Base-by-base conservation (phyloP, 208 protist species). In the Tritrichomonas musculus region DNA sequence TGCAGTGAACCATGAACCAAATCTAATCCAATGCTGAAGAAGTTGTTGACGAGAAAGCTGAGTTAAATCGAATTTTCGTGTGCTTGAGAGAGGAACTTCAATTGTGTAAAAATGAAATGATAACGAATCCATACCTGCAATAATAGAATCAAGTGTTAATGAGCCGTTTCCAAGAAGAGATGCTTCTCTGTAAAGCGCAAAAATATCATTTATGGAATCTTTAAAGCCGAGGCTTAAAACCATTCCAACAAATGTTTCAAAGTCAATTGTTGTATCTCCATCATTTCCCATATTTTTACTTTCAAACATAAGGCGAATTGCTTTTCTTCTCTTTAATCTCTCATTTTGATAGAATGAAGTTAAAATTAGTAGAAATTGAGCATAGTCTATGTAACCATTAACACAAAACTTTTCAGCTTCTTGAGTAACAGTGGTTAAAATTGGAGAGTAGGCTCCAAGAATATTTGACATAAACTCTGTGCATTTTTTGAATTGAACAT, bases 61-160 rank as follows among this genome's bases (percentile, higher is more conserved):
- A 36, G 47, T 88, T 17, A 60, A 8, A 60, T 44, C 41, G 8
- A 47, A 33, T n/a, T 88, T 53, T 8, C 57, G 13, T 1, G 47
- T 20, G 0, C 53, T 17, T 13, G 17, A 33, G 4, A 88, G 11
- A 41, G 77, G 77, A 39, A 47, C 20, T 57, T 88, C 77, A 20
- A 88, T 88, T 22, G 77, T 53, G 22, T 88, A 88, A 33, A 88
- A 88, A 17, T 88, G 77, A 47, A 88, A 88, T 57, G 41, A 44
- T 27, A 88, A 33, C 25, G 9, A 36, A 57, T 88, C 77, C 77
- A 88, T 88, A 8, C 47, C 77, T 33, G 17, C 4, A 8, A 88
- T 25, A 5, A 88, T 14, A 30, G 47, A 60, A 17, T 88, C 77
- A 17, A 88, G 20, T 53, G 39, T 49, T 55, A 88, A n/a, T 50